phyloP scores from a whole-genome alignment of 352 stramenopile genomes.

The Globisporangium rhizosaccharum region DNA sequence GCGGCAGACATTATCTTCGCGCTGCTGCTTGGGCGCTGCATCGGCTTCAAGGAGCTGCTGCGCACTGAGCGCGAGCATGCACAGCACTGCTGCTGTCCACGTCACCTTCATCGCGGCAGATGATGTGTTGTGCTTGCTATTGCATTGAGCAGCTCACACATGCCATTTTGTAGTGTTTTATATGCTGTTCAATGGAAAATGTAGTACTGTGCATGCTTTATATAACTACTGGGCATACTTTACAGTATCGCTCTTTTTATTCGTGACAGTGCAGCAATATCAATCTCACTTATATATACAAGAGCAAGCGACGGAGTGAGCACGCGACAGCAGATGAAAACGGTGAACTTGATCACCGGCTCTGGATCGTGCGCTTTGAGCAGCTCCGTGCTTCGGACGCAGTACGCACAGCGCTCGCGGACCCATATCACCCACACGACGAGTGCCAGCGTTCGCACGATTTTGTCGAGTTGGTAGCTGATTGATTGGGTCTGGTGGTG shows the following conservation, averaged over 20 bases:
- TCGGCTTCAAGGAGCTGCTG: slow-evolving; percentile 5
- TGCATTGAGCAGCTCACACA: no score
- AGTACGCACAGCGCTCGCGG: slow-evolving; percentile 28
- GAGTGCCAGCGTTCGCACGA: slow-evolving; percentile 27
- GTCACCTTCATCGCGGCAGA: slow-evolving; percentile 10
- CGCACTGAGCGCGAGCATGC: slow-evolving; percentile 20
- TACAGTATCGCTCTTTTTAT: no score
- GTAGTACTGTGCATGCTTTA: no score
- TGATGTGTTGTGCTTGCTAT: neutral
- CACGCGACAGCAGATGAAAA: no score
- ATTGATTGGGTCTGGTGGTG: no score
- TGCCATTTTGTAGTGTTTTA: no score
- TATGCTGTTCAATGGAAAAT: no score
- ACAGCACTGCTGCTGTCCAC: slow-evolving; percentile 11
- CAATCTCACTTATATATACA: no score
- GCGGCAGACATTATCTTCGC: slow-evolving; percentile 40
- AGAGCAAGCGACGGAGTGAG: no score
- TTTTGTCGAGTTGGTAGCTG: slow-evolving; percentile 13
- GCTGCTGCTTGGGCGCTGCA: slow-evolving; percentile 18
- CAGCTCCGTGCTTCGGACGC: slow-evolving; percentile 16
- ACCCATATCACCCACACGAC: slow-evolving; percentile 35
- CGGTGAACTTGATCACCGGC: no score
- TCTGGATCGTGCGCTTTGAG: slow-evolving; percentile 4
- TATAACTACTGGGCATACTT: no score
- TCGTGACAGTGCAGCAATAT: no score